Conservation (phyloP, 495 filamentous ascomycete species). For the Trichoderma asperelloides region DNA sequence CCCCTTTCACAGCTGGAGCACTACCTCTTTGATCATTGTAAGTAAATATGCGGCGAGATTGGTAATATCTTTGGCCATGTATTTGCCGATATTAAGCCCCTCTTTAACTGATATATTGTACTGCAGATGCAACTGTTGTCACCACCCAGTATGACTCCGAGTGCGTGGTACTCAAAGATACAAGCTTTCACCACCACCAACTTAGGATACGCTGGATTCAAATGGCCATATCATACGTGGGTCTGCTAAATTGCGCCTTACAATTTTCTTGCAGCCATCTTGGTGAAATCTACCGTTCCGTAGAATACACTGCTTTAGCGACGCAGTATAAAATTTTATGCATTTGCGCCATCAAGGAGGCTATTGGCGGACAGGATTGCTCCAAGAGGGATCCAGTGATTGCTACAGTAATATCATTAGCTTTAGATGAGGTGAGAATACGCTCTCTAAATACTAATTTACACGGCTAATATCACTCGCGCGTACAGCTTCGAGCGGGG, state of each 20-base stretch:
- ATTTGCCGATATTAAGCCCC: neutral
- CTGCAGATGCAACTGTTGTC: conserved; percentile 9
- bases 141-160: conserved; percentile 6
- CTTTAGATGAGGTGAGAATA: neutral
- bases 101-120: neutral
- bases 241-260: neutral
- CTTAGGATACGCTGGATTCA: neutral
- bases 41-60: neutral
- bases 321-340: neutral
- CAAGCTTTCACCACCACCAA: neutral
- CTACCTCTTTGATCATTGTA: conserved; percentile 3
- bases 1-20: neutral
- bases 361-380: neutral
- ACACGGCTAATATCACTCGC: neutral
- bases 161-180: neutral
- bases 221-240: neutral
- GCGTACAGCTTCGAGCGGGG: neutral
- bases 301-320: neutral
- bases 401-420: neutral
- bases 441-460: neutral
- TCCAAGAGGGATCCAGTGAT: neutral
- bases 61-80: neutral
- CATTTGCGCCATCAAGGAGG: neutral
- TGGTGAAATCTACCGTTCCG: neutral
- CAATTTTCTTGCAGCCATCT: neutral